Evolutionary conservation across 176 grass and related monocot genomes (phyloP).

Genomic region (Rhynchospora pubera): DNA sequence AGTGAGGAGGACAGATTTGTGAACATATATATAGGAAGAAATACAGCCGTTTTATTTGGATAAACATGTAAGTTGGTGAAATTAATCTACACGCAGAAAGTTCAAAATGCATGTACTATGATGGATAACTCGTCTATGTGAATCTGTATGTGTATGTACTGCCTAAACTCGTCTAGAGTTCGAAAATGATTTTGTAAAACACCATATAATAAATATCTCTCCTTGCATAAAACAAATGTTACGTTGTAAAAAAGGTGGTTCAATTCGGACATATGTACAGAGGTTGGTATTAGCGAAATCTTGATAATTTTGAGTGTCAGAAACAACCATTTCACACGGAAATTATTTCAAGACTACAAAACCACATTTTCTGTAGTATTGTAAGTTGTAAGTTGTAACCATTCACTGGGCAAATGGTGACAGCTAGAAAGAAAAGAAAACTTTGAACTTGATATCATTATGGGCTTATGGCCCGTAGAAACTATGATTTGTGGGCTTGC

Average conservation of each 20-base stretch:
- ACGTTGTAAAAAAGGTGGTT: neutral
- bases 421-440: neutral
- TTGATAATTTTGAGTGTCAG: too few species aligned
- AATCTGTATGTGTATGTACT: neutral
- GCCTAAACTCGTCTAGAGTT: neutral
- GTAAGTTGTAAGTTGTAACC: too few species aligned
- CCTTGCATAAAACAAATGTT: neutral
- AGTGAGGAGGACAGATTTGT: neutral
- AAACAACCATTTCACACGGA: too few species aligned
- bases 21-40: neutral
- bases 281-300: neutral
- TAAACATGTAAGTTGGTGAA: conserved; percentile 2
- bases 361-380: too few species aligned
- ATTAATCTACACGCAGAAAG: neutral
- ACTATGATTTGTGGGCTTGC: neutral
- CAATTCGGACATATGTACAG: neutral
- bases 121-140: neutral
- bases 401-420: too few species aligned
- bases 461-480: too few species aligned
- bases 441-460: too few species aligned
- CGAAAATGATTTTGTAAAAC: neutral
- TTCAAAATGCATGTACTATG: neutral
- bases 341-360: too few species aligned
- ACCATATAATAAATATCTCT: neutral
- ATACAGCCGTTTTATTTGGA: conserved; percentile 6